These are phyloP conservation scores for Abelmoschus esculentus DNA, from an alignment of 345 rosid species.

Conservation along the genomic window DNA sequence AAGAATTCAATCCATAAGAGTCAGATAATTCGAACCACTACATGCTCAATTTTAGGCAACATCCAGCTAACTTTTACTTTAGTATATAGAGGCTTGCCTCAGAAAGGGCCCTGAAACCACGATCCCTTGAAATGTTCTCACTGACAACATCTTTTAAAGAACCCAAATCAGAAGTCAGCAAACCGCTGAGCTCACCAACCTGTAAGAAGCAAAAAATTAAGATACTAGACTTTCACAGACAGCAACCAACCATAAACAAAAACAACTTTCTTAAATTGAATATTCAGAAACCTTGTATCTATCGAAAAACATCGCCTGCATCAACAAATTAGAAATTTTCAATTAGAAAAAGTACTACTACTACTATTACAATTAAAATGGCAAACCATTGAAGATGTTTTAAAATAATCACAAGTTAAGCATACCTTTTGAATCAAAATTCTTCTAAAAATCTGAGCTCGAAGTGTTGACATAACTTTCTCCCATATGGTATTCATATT, in stretches of 20 bases:
- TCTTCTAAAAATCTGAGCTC: conserved; percentile 77
- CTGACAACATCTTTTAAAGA: conserved; percentile 68
- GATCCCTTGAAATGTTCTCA: conserved; percentile 91
- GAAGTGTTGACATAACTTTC: conserved; percentile 66
- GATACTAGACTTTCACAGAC: background rate
- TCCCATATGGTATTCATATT: conserved; percentile 78
- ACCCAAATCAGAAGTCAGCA: conserved; percentile 88
- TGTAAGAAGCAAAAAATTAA: conserved; percentile 17
- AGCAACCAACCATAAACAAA: background rate
- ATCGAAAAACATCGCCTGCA: conserved; percentile 88
- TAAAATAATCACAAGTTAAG: background rate
- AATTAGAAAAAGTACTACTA: background rate
- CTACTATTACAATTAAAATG: background rate
- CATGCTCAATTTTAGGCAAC: conserved; percentile 24
- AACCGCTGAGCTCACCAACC: conserved; percentile 86
- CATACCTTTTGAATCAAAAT: conserved; percentile 77
- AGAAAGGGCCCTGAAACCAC: conserved; percentile 94
- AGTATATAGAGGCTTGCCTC: conserved; percentile 88
- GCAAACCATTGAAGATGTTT: background rate
- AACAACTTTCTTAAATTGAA: background rate
- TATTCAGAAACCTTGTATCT: conserved; percentile 57
- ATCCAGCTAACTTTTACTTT: conserved; percentile 52
- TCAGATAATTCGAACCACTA: conserved; percentile 10
- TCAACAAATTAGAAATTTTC: background rate
- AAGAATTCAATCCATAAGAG: conserved; percentile 3